phyloP scores from a whole-genome alignment of 805 yeast genomes.

The Ogataea methanolica region DNA sequence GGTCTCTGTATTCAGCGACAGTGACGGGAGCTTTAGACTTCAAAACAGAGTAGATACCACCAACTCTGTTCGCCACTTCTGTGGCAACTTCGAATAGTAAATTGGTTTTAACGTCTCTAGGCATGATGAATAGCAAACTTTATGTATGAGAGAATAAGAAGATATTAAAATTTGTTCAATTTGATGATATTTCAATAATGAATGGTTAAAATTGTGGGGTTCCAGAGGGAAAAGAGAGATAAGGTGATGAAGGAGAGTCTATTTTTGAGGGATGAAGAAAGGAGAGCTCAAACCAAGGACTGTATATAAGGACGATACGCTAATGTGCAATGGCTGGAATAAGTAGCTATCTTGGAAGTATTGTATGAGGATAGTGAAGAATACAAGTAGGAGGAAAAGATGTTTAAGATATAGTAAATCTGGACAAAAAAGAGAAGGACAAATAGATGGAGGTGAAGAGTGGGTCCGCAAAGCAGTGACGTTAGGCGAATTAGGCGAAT shows the following conservation, averaged over 20 bases:
- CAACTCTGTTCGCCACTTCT: constrained; percentile 96
- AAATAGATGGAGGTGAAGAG: not conserved
- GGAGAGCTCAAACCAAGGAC: no score
- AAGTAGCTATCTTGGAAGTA: not conserved
- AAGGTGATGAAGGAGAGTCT: no score
- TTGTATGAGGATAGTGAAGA: not conserved
- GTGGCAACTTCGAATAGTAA: constrained; percentile 92
- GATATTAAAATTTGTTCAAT: not conserved
- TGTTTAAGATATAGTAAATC: not conserved
- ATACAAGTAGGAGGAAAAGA: not conserved
- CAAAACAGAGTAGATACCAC: constrained; percentile 95
- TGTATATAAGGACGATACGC: not conserved
- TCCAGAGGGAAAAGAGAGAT: no score
- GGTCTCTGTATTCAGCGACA: constrained; percentile 83
- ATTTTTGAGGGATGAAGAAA: no score
- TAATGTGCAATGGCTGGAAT: not conserved
- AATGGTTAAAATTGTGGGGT: no score
- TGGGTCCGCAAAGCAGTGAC: not conserved
- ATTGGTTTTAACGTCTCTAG: constrained; percentile 84
- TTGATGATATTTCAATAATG: no score
- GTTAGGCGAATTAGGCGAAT: not conserved
- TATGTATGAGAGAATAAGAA: not conserved
- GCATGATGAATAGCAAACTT: constrained; percentile 35
- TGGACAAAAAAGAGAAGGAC: not conserved
- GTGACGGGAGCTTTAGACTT: constrained; percentile 97